phyloP scores from a whole-genome alignment of 139 green algal genomes.

The Picochlorum costavermella region DNA sequence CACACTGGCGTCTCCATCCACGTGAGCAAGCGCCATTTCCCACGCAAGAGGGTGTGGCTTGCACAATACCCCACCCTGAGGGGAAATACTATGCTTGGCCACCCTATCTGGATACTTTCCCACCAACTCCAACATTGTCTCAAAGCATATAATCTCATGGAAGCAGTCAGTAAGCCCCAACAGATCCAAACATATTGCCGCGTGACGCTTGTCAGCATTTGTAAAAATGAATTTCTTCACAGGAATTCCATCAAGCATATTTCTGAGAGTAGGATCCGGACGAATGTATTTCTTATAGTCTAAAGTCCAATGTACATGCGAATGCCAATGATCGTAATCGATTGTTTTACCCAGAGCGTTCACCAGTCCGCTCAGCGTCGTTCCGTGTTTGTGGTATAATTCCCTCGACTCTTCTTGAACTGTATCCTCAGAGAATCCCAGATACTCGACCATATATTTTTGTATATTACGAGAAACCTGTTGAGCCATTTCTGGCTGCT shows the following conservation, averaged over 20 bases:
- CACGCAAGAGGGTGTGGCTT: constrained; percentile 54
- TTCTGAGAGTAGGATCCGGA: constrained; percentile 9
- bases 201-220: constrained; percentile 68
- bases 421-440: constrained; percentile 38
- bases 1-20: constrained; percentile 19
- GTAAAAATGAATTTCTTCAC: constrained; percentile 72
- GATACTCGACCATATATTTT: constrained; percentile 49
- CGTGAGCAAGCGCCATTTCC: constrained; percentile 43
- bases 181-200: constrained; percentile 46
- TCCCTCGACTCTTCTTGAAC: constrained; percentile 33
- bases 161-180: constrained; percentile 70
- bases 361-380: constrained; percentile 60
- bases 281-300: constrained; percentile 46
- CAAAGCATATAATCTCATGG: constrained; percentile 61
- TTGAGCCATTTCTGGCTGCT: constrained; percentile 23
- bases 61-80: constrained; percentile 49
- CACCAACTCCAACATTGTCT: constrained; percentile 43
- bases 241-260: constrained; percentile 28
- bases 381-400: constrained; percentile 57
- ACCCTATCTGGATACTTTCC: constrained; percentile 4
- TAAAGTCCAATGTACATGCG: constrained; percentile 49
- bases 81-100: constrained; percentile 24
- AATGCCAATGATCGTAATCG: constrained; percentile 68
- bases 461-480: constrained; percentile 44
- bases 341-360: constrained; percentile 47